Conservation (phyloP, 441 rosid genomes). For the Gossypium laxum region DNA sequence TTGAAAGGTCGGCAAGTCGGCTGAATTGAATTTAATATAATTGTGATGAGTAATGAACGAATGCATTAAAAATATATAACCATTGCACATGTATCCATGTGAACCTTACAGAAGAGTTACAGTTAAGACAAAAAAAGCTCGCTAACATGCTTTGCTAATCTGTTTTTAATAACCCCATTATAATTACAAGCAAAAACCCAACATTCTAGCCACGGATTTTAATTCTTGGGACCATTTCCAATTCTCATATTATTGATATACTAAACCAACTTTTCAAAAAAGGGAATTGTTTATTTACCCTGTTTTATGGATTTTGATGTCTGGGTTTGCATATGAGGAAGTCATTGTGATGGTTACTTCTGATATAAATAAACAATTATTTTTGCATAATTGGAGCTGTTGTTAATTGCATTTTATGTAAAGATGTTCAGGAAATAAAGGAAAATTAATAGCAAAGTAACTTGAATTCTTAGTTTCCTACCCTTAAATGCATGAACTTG, state of each 20-base stretch:
- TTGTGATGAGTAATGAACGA: background rate
- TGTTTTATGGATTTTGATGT: slow-evolving; percentile 8
- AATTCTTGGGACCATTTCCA: background rate
- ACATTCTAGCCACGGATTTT: background rate
- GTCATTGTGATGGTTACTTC: background rate
- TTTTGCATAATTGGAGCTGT: background rate
- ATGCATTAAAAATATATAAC: slow-evolving; percentile 13
- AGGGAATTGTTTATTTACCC: background rate
- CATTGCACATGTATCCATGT: slow-evolving; percentile 31
- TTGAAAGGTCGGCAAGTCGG: slow-evolving; percentile 9
- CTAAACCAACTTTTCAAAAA: background rate
- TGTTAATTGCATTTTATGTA: background rate
- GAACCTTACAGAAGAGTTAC: slow-evolving; percentile 12
- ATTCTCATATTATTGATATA: background rate
- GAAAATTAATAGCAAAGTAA: background rate
- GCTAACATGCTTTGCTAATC: slow-evolving; percentile 3
- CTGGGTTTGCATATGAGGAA: background rate
- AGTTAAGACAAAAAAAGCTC: slow-evolving; percentile 9
- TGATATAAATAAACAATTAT: background rate
- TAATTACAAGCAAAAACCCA: background rate
- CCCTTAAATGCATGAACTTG: background rate
- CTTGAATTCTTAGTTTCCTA: background rate
- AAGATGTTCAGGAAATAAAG: background rate
- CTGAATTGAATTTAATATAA: slow-evolving; percentile 19
- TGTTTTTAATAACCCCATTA: background rate